Evolutionary conservation across 352 stramenopile genomes (phyloP).

Genomic region (Phytophthora megakarya): DNA sequence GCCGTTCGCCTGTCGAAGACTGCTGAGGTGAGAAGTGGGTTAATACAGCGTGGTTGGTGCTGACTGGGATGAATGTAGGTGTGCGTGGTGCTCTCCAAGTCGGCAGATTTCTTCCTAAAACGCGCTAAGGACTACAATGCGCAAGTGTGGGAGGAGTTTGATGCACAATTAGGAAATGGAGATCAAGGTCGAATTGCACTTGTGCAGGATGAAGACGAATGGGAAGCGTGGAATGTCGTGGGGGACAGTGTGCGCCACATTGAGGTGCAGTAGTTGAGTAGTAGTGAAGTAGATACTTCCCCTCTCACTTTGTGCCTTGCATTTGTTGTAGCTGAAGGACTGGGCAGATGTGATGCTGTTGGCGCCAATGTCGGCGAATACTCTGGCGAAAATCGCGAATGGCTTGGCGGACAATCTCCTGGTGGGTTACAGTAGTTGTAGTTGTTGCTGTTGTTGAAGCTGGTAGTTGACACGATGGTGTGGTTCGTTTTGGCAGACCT

Average conservation of each 20-base stretch:
- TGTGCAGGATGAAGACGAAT: constrained; percentile 83
- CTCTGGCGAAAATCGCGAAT: constrained; percentile 90
- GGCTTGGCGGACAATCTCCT: constrained; percentile 96
- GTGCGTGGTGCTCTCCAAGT: constrained; percentile 80
- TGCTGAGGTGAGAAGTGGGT: constrained; percentile 50
- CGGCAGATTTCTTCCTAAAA: constrained; percentile 83
- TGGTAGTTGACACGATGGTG: constrained; percentile 7
- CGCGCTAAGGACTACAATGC: constrained; percentile 79
- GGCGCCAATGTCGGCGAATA: constrained; percentile 91
- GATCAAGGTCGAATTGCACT: constrained; percentile 40
- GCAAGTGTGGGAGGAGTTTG: constrained; percentile 48
- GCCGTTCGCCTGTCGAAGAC: constrained; percentile 56
- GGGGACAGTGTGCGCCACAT: constrained; percentile 89
- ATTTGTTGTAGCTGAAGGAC: constrained; percentile 86
- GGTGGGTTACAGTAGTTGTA: constrained; percentile 35
- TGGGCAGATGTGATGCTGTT: constrained; percentile 94
- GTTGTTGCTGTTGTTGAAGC: too few species aligned
- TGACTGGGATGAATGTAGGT: constrained; percentile 50
- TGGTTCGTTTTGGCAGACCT: constrained; percentile 66
- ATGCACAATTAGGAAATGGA: constrained; percentile 13
- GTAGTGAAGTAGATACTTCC: not conserved
- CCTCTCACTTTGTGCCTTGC: constrained; percentile 1
- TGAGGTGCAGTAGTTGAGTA: constrained; percentile 49
- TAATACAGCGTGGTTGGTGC: not conserved
- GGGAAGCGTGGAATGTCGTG: constrained; percentile 75